Conservation (phyloP, 78 protist genomes). For the Polysphondylium violaceum region DNA sequence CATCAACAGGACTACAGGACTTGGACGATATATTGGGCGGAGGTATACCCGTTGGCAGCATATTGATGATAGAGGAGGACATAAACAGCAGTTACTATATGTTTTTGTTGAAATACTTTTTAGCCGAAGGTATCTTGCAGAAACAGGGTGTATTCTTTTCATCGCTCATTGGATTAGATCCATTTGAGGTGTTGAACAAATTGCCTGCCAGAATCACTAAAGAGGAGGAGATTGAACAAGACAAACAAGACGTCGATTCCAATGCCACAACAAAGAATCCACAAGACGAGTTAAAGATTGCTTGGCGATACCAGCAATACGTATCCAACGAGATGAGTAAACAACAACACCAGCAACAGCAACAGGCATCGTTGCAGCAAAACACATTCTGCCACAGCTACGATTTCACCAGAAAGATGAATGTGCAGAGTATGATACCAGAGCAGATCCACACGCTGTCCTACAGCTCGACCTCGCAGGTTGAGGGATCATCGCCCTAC, state of each 20-base stretch:
- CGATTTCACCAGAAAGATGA: conserved; percentile 71
- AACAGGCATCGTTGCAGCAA: neutral
- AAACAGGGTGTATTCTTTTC: conserved; percentile 74
- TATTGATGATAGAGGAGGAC: conserved; percentile 82
- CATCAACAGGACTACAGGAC: conserved; percentile 66
- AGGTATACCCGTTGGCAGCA: conserved; percentile 83
- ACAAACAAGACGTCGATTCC: conserved; percentile 20
- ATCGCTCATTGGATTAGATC: conserved; percentile 56
- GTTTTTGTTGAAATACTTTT: conserved; percentile 71
- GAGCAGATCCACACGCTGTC: conserved; percentile 44
- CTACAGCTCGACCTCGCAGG: neutral
- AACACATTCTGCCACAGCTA: conserved; percentile 50
- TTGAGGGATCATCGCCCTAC: conserved; percentile 52
- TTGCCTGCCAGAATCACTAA: conserved; percentile 57
- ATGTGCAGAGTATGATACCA: conserved; percentile 49
- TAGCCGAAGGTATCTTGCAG: conserved; percentile 77
- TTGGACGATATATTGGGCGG: conserved; percentile 82
- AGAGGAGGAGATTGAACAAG: conserved; percentile 57
- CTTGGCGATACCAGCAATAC: conserved; percentile 75
- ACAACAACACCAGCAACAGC: neutral
- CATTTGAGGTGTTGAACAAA: conserved; percentile 69
- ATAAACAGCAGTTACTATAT: conserved; percentile 74
- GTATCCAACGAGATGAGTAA: conserved; percentile 24
- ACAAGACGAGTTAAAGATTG: conserved; percentile 50
- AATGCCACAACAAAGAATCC: neutral